Evolutionary conservation across 257 asterid species (phyloP).

Genomic region (Nicotiana tomentosiformis): DNA sequence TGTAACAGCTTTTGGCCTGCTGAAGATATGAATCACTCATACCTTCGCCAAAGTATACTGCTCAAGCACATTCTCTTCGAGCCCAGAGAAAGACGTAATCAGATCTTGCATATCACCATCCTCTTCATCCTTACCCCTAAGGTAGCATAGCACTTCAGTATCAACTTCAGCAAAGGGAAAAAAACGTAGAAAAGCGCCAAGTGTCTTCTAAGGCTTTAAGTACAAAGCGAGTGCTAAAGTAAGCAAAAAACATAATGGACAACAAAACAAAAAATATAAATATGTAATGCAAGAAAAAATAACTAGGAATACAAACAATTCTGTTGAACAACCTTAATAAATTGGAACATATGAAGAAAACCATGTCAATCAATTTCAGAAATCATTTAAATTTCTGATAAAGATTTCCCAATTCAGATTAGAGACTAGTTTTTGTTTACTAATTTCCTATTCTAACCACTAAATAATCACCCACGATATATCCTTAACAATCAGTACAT

Average conservation of each 20-base stretch:
- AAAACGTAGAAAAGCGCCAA: not conserved
- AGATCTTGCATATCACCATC: slow-evolving; percentile 77
- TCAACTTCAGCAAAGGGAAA: slow-evolving; percentile 11
- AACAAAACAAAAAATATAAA: not conserved
- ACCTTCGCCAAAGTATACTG: slow-evolving; percentile 95
- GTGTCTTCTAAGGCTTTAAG: not conserved
- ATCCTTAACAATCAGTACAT: not conserved
- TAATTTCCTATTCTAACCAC: not conserved
- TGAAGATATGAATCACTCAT: slow-evolving; percentile 10
- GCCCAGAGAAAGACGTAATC: slow-evolving; percentile 60
- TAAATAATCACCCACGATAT: not conserved
- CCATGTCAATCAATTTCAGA: not conserved
- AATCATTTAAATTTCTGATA: not conserved
- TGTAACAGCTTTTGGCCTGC: not conserved
- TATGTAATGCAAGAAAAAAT: not conserved
- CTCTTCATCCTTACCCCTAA: slow-evolving; percentile 68
- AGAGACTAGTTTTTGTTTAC: not conserved
- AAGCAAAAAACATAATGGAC: not conserved
- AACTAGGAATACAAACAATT: not conserved
- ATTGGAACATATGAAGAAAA: not conserved
- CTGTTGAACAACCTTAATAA: not conserved
- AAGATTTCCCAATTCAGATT: not conserved
- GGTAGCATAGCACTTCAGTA: not conserved
- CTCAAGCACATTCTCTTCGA: slow-evolving; percentile 89
- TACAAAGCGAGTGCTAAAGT: not conserved